Evolutionary conservation across 768 basidiomycete genomes (phyloP), one percentile per base, ranked within the genome.

Genomic region (Kwoniella pini): DNA sequence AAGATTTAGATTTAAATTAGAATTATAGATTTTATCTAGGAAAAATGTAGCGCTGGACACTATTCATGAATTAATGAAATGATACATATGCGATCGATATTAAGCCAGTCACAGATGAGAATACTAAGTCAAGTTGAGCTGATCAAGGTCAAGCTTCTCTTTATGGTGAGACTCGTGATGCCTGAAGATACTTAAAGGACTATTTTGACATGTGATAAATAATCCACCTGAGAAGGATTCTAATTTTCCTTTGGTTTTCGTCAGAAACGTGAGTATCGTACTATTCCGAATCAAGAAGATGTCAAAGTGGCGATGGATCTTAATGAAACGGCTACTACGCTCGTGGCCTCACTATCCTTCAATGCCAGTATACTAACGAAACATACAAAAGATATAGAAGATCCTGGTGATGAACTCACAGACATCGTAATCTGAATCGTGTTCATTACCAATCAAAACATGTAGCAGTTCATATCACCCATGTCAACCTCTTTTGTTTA

Each of bases 1-100:
- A n/a, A 15, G 33, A n/a, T 44, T 22, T 22, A 44, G 43, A 44
- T 1, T 7, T 7, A 44, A 44, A n/a, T 44, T 22, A 44, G 43
- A 39, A n/a, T 10, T 24, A 44, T 19, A 19, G 19, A 44, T 19
- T 10, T 39, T 39, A n/a, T n/a, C 19, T 39, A 39, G 38, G 38
- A n/a, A 43, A 43, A n/a, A 46, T 46, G 24, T 46, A 46, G 45
- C 45, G 45, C 45, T 46, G 45, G 45, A 46, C 45, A 46, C 45
- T 46, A 46, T 46, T n/a, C 15, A 12, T 26, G 21, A 46, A 19
- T 19, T 22, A 27, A 24, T 17, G 22, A 46, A 46, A 10, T 15
- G 33, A 36, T 36, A 36, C 33, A 36, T 36, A n/a, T n/a, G n/a
- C n/a, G n/a, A n/a, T n/a, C n/a, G n/a, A n/a, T n/a, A n/a, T 4